Evolutionary conservation across 768 basidiomycete genomes (phyloP).

Genomic region (Krasilnikovozyma curviuscula): DNA sequence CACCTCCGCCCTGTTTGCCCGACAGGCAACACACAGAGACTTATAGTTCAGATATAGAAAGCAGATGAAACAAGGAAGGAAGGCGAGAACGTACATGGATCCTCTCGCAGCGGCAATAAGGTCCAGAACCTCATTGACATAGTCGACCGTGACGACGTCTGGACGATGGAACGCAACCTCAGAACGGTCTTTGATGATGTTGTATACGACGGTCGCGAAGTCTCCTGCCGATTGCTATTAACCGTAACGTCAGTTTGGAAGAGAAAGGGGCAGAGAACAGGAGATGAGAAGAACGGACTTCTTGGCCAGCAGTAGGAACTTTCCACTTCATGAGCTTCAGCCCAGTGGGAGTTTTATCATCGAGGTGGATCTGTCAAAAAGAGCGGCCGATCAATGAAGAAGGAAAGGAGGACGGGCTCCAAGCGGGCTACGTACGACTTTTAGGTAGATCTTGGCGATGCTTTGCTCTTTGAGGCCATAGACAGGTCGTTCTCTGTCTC

Average conservation of each 20-base stretch:
- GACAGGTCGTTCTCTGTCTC: constrained; percentile 78
- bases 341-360: constrained; percentile 53
- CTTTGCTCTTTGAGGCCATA: constrained; percentile 92
- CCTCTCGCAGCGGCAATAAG: constrained; percentile 43
- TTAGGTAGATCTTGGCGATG: constrained; percentile 79
- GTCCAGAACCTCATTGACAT: constrained; percentile 63
- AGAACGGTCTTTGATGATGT: constrained; percentile 58
- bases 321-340: constrained; percentile 75
- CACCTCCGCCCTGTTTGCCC: not conserved
- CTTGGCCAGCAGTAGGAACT: constrained; percentile 16
- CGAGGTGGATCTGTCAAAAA: too few relatives aligned
- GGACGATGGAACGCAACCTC: too few relatives aligned
- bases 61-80: not conserved
- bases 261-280: too few relatives aligned
- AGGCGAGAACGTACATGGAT: not conserved
- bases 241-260: not conserved
- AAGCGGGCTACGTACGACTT: too few relatives aligned
- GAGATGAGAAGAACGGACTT: not conserved
- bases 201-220: constrained; percentile 67
- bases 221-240: constrained; percentile 38
- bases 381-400: too few relatives aligned
- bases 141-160: constrained; percentile 56
- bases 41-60: too few relatives aligned
- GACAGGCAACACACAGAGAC: not conserved
- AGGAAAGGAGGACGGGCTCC: too few relatives aligned